Percentiles rank a stretch among this genome's conserved stretches.
Evolutionary conservation across 306 rosid species (phyloP).

Genomic region (Rosa chinensis): DNA sequence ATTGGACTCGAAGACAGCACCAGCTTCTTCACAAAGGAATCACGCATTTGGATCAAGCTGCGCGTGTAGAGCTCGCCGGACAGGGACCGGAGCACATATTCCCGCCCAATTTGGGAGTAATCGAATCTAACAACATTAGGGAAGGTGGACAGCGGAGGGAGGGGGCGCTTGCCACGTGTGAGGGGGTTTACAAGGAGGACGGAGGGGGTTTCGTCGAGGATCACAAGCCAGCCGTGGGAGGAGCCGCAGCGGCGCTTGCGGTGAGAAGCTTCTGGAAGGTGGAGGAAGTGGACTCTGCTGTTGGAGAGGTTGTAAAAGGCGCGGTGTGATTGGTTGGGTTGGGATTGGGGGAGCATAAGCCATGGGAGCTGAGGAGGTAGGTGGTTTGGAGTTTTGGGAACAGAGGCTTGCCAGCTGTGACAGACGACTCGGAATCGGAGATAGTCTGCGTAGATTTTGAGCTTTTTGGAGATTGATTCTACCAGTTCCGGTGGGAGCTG

Average conservation of each 20-base stretch:
- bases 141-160: constrained; percentile 62
- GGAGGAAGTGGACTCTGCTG: constrained; percentile 49
- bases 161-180: constrained; percentile 40
- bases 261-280: constrained; percentile 49
- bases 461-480: constrained; percentile 34
- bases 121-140: constrained; percentile 57
- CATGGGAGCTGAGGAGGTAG: constrained; percentile 76
- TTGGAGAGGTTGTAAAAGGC: constrained; percentile 51
- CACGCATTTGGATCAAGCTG: constrained; percentile 53
- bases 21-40: constrained; percentile 51
- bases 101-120: constrained; percentile 55
- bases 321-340: constrained; percentile 30
- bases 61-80: constrained; percentile 27
- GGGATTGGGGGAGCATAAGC: constrained; percentile 56
- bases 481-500: constrained; percentile 57
- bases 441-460: constrained; percentile 47
- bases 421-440: constrained; percentile 55
- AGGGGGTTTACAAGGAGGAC: constrained; percentile 58
- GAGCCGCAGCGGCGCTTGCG: constrained; percentile 62
- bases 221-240: constrained; percentile 64
- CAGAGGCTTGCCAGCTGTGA: constrained; percentile 43
- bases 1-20: constrained; percentile 52
- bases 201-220: constrained; percentile 53
- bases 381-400: constrained; percentile 43
- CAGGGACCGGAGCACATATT: constrained; percentile 37